A percentile compares a stretch with the other conserved stretches of the same genome.
Conservation (phyloP, 2,329 filamentous ascomycete genomes). For the Alternaria viburni region DNA sequence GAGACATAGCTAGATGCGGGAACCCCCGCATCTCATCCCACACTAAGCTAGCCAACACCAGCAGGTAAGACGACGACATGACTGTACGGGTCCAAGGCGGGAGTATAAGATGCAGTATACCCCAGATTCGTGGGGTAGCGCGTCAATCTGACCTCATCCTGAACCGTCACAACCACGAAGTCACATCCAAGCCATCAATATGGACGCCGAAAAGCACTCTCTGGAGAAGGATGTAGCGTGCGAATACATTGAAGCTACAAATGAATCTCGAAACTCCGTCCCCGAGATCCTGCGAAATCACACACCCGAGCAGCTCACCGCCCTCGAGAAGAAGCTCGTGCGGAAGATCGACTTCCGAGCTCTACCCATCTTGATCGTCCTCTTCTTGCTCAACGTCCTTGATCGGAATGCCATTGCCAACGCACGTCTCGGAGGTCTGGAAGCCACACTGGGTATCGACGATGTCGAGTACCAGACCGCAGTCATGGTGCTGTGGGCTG, state of each 20-base stretch:
- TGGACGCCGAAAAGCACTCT: background rate
- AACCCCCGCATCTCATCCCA: background rate
- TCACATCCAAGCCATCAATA: background rate
- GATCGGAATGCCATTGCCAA: conserved; percentile 41
- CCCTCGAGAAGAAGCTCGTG: conserved; percentile 37
- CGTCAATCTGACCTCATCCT: background rate
- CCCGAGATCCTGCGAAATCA: conserved; percentile 20
- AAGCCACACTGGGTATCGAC: conserved; percentile 2
- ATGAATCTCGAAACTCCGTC: conserved; percentile 2
- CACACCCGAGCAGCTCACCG: conserved; percentile 17
- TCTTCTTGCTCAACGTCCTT: conserved; percentile 40
- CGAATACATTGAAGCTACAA: conserved; percentile 16
- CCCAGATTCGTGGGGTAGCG: conserved; percentile 9
- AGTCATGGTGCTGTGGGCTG: conserved; percentile 61
- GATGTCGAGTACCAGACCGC: conserved; percentile 33
- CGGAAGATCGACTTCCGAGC: conserved; percentile 39
- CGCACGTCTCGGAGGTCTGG: conserved; percentile 34
- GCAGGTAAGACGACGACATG: background rate
- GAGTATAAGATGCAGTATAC: background rate
- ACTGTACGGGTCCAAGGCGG: background rate
- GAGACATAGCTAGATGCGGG: background rate
- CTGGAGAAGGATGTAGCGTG: conserved; percentile 4
- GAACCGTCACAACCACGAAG: background rate
- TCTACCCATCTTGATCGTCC: conserved; percentile 36
- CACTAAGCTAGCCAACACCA: background rate